Conservation (phyloP, 2,329 filamentous ascomycete species). For the Epichloe elymi region DNA sequence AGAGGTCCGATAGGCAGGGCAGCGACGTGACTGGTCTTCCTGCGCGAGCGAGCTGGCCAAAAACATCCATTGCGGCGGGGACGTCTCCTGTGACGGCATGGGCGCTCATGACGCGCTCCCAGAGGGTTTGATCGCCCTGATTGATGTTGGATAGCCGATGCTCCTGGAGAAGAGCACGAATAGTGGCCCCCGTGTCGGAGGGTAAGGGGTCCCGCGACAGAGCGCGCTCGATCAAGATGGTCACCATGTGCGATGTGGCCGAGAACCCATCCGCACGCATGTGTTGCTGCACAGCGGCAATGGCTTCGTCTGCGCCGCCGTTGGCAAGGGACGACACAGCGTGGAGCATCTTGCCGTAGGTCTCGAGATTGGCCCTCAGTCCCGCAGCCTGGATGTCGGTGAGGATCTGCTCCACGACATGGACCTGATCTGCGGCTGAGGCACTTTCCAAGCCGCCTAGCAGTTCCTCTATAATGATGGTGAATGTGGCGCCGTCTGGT, state of each 20-base stretch:
- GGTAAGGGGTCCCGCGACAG: slow-evolving; percentile 47
- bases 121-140: slow-evolving; percentile 47
- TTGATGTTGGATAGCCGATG: slow-evolving; percentile 26
- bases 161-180: slow-evolving; percentile 49
- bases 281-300: slow-evolving; percentile 47
- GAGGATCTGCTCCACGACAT: slow-evolving; percentile 41
- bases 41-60: slow-evolving; percentile 28
- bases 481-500: slow-evolving; percentile 59
- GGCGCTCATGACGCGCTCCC: slow-evolving; percentile 56
- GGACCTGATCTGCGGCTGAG: slow-evolving; percentile 35
- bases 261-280: slow-evolving; percentile 42
- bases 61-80: slow-evolving; percentile 33
- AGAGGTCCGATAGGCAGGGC: slow-evolving; percentile 28
- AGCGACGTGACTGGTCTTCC: slow-evolving; percentile 29
- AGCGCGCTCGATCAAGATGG: slow-evolving; percentile 56
- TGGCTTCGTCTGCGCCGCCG: slow-evolving; percentile 31
- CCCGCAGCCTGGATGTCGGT: slow-evolving; percentile 42
- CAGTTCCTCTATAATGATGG: slow-evolving; percentile 53
- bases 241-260: slow-evolving; percentile 56
- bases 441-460: slow-evolving; percentile 27
- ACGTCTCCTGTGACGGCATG: slow-evolving; percentile 44
- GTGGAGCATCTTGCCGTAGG: slow-evolving; percentile 60
- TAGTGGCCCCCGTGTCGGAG: slow-evolving; percentile 28
- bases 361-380: slow-evolving; percentile 45
- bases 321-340: slow-evolving; percentile 22